Evolutionary conservation across 1,284 basidiomycete genomes (phyloP).

Genomic region (Ceratobasidium sp.): DNA sequence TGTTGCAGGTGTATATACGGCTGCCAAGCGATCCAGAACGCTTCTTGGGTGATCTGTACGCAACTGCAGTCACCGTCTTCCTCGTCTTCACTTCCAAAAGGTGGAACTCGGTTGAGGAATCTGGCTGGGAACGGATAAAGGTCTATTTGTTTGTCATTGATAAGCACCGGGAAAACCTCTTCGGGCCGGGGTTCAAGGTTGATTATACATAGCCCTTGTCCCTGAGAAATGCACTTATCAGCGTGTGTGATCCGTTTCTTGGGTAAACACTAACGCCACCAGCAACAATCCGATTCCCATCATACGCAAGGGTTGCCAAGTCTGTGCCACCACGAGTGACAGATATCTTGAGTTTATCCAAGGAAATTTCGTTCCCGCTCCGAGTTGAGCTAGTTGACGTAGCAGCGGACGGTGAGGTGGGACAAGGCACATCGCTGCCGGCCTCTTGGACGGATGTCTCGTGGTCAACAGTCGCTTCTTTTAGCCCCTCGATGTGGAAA

Average conservation of each 20-base stretch:
- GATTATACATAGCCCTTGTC: slow-evolving; percentile 13
- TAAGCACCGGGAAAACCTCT: not conserved
- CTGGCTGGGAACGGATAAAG: slow-evolving; percentile 30
- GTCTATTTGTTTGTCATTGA: not conserved
- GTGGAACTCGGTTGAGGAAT: not conserved
- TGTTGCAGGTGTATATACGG: not conserved
- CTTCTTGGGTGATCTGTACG: slow-evolving; percentile 28
- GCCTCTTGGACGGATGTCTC: not conserved
- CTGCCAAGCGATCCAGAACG: slow-evolving; percentile 19
- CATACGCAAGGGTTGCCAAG: slow-evolving; percentile 26
- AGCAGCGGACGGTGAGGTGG: not conserved
- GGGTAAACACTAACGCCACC: slow-evolving; percentile 5
- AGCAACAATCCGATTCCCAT: slow-evolving; percentile 25
- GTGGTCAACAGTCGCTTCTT: not conserved
- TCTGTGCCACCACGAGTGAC: not conserved
- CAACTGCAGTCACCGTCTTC: slow-evolving; percentile 2
- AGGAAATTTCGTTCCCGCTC: not conserved
- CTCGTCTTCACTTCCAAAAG: slow-evolving; percentile 16
- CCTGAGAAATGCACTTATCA: not conserved
- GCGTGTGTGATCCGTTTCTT: not conserved
- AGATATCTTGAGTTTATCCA: slow-evolving; percentile 25
- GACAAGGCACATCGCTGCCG: not conserved
- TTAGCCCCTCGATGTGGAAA: slow-evolving; percentile 27
- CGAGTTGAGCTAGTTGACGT: not conserved
- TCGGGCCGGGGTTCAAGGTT: slow-evolving; percentile 1